Evolutionary conservation across 805 yeast species (phyloP), one percentile per base, ranked within the genome.

Genomic region (Saccharomycopsis sp.): DNA sequence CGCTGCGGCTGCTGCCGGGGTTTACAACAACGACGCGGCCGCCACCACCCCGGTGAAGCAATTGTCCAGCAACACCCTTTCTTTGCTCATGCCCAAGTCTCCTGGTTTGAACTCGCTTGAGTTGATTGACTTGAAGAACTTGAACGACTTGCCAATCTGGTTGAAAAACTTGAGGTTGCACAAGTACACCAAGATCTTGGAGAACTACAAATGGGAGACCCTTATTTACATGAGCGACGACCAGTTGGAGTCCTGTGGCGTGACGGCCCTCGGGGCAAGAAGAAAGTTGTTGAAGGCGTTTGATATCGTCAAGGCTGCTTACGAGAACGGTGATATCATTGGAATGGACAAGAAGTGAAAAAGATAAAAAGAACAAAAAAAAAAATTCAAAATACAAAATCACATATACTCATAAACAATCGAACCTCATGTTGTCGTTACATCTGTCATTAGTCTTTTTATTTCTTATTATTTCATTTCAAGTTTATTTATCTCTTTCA

Each of bases 261-360:
- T 92, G 30, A 73, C 77, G 50, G 96, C 98, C 0, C 68, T 92
- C 50, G 99, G 99, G 5, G 99, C 99, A 0, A 69, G 99, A 49
- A 74, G 96, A 43, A 92, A 92, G 63, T 71, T 92, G 58, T 64
- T 92, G 53, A 92, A 92, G 64, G 94, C 95, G 27, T 92, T 92
- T 64, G 83, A 77, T 46, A 80, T 78, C 42, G 95, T 89, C 34
- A 76, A 75, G 53, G 80, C 71, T 27, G 67, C 68, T 34, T 67
- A 67, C 50, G 71, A 65, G 44, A 59, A 55, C 5, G 65, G 67
- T 16, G 48, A 45, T 26, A 45, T 48, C 21, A 32, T 20, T 19
- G 37, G 37, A 6, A 19, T 34, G 29, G 37, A 34, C 12, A 25
- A 25, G 12, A 16, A 34, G 7, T 21, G 17, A 30, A 30, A 13